These are phyloP conservation scores for Penicillium sp. DNA, from an alignment of 2,329 filamentous ascomycete genomes.

Conservation along the genomic window DNA sequence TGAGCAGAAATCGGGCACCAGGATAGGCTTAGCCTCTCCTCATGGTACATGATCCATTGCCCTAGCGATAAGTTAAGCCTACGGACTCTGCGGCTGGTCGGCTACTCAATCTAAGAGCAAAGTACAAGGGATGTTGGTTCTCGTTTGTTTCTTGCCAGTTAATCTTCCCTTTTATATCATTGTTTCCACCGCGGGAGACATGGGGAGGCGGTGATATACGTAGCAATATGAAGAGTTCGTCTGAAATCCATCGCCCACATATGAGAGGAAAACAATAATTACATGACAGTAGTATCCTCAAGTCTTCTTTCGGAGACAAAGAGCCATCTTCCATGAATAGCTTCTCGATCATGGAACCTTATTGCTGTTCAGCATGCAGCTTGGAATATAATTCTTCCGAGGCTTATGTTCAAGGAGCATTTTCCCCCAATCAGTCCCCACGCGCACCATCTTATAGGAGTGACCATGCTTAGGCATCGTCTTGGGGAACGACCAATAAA, in stretches of 20 bases:
- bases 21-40: conserved; percentile 3
- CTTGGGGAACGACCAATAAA: no score
- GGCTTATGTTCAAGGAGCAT: not conserved
- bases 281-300: not conserved
- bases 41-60: not conserved
- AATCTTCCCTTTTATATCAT: not conserved
- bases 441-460: not conserved
- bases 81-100: not conserved
- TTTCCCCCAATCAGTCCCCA: not conserved
- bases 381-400: not conserved
- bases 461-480: not conserved
- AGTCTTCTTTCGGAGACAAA: not conserved
- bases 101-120: not conserved
- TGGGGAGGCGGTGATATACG: not conserved
- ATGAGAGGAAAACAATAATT: not conserved
- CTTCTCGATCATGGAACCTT: not conserved
- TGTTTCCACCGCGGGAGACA: not conserved
- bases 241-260: not conserved
- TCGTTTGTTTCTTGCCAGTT: not conserved
- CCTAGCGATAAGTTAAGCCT: not conserved
- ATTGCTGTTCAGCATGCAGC: not conserved
- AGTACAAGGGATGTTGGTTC: not conserved
- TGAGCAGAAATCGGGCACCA: conserved; percentile 3
- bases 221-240: not conserved
- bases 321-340: not conserved